Conservation (phyloP, 495 filamentous ascomycete genomes). For the Beverwykella pulmonaria region DNA sequence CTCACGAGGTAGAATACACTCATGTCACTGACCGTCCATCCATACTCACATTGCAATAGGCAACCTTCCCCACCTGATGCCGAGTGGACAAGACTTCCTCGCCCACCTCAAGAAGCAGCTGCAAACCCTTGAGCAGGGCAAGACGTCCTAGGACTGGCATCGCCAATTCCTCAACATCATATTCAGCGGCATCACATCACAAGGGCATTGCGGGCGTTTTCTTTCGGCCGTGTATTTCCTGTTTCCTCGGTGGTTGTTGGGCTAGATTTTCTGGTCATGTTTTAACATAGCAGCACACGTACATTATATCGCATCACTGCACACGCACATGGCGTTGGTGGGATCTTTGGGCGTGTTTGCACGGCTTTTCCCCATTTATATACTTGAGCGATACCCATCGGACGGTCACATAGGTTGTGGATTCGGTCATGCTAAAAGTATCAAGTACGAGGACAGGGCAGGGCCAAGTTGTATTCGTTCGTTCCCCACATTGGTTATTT, state of each 20-base stretch:
- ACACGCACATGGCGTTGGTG: conserved; percentile 23
- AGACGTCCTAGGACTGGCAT: conserved; percentile 14
- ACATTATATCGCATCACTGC: conserved; percentile 12
- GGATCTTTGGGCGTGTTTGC: conserved; percentile 7
- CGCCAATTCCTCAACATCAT: not conserved
- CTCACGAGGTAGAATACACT: conserved; percentile 26
- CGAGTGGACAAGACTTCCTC: conserved; percentile 39
- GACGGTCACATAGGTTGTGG: not conserved
- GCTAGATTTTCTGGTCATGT: conserved; percentile 2
- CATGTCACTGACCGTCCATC: not conserved
- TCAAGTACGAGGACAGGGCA: conserved; percentile 2
- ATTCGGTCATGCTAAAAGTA: conserved; percentile 26
- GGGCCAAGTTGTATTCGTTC: not conserved
- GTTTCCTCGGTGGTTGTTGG: conserved; percentile 8
- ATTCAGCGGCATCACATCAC: conserved; percentile 30
- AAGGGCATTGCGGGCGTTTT: conserved; percentile 32
- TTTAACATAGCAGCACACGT: conserved; percentile 10
- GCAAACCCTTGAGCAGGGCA: conserved; percentile 24
- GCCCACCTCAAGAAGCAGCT: conserved; percentile 34
- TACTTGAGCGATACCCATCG: conserved; percentile 28
- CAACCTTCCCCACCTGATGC: conserved; percentile 37
- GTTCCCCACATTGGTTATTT: not conserved
- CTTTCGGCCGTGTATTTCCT: conserved; percentile 3
- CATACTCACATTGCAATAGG: conserved; percentile 17
- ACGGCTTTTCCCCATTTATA: not conserved